A percentile compares a stretch with the other conserved stretches of the same genome.
These are phyloP conservation scores for Apiotrichum brassicae DNA, from an alignment of 1,284 basidiomycete species.

Conservation along the genomic window DNA sequence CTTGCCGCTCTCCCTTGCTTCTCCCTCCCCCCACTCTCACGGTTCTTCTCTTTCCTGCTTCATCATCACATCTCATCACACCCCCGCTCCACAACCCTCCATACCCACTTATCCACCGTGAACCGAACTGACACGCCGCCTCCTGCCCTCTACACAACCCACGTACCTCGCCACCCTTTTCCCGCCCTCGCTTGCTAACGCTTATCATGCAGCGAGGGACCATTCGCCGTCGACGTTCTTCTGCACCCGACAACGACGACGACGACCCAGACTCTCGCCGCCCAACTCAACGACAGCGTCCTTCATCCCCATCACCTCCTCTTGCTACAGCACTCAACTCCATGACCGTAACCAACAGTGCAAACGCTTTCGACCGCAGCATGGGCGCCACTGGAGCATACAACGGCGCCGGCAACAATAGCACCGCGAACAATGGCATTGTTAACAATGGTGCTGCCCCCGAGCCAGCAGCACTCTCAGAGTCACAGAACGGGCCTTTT, in stretches of 20 bases:
- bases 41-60: no score
- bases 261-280: background rate
- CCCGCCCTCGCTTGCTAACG: slow-evolving; percentile 4
- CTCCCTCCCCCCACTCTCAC: no score
- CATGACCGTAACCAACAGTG: background rate
- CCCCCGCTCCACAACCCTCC: no score
- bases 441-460: slow-evolving; percentile 1
- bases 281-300: background rate
- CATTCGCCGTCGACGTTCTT: slow-evolving; percentile 12
- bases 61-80: no score
- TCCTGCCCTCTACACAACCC: background rate
- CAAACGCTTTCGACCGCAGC: background rate
- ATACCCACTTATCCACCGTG: no score
- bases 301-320: background rate
- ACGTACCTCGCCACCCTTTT: background rate
- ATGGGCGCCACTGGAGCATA: slow-evolving; percentile 9
- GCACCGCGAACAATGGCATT: no score
- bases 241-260: slow-evolving; percentile 4
- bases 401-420: slow-evolving; percentile 7
- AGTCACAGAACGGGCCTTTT: slow-evolving; percentile 2
- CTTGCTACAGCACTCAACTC: background rate
- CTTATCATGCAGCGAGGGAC: slow-evolving; percentile 16
- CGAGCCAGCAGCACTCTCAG: background rate
- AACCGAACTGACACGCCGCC: slow-evolving; percentile 3
- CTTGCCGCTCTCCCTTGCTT: no score